phyloP scores from a whole-genome alignment of 805 yeast species.

The Candida easanensis region DNA sequence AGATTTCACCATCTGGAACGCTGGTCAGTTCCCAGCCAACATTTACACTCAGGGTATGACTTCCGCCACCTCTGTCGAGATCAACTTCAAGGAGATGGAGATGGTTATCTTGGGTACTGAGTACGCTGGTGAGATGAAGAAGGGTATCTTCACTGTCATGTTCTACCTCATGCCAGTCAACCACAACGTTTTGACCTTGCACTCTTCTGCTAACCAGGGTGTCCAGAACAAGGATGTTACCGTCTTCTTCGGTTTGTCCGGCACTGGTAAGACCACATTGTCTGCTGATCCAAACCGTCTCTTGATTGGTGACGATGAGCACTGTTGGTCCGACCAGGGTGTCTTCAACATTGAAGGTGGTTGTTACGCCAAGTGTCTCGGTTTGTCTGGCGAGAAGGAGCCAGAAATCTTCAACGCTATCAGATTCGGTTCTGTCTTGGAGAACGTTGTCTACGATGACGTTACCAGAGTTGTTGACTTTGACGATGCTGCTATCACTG shows the following conservation, averaged over 20 bases:
- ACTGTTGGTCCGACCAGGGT: conserved; percentile 98
- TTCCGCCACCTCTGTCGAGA: conserved; percentile 91
- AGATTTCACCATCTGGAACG: conserved; percentile 96
- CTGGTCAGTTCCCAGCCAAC: conserved; percentile 98
- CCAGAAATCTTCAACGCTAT: conserved; percentile 97
- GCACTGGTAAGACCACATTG: conserved; percentile 97
- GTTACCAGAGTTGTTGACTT: conserved; percentile 80
- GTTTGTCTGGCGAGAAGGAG: conserved; percentile 85
- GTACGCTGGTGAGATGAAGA: conserved; percentile 99
- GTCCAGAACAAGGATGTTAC: conserved; percentile 78
- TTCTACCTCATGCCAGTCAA: conserved; percentile 96
- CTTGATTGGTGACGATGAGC: conserved; percentile 98
- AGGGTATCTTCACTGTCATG: conserved; percentile 98
- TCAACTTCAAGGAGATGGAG: conserved; percentile 96
- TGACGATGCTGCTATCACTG: conserved; percentile 78
- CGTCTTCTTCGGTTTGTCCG: conserved; percentile 92
- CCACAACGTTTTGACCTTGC: conserved; percentile 87
- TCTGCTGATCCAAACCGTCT: conserved; percentile 94
- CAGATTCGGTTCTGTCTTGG: conserved; percentile 90
- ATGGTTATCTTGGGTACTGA: conserved; percentile 98
- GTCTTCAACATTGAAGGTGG: conserved; percentile 99
- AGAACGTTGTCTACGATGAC: conserved; percentile 87
- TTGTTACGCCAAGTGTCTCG: conserved; percentile 97
- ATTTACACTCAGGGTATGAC: conserved; percentile 97
- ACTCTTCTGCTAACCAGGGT: conserved; percentile 95